Percentiles rank a stretch among this genome's conserved stretches.
Evolutionary conservation across 805 yeast genomes (phyloP).

Genomic region (Sugiyamaella smithiae): DNA sequence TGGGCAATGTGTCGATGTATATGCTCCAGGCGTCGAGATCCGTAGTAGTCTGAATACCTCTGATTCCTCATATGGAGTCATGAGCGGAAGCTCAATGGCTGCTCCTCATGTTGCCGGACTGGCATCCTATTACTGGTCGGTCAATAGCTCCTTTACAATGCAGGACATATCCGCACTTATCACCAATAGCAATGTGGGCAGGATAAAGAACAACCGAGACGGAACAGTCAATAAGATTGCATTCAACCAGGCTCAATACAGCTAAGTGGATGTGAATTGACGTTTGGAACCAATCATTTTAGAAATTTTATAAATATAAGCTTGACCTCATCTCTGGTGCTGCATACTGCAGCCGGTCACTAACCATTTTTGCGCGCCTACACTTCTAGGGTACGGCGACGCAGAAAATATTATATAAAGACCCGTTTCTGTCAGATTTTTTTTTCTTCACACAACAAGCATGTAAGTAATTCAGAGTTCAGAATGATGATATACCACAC

Average conservation of each 20-base stretch:
- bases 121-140: conserved; percentile 81
- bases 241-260: conserved; percentile 21
- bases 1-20: conserved; percentile 94
- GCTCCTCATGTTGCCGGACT: conserved; percentile 95
- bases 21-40: conserved; percentile 93
- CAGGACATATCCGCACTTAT: conserved; percentile 20
- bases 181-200: conserved; percentile 18
- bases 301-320: not conserved
- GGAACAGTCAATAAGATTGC: conserved; percentile 25
- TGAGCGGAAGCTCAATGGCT: conserved; percentile 96
- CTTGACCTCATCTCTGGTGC: too few species aligned
- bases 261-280: too few species aligned
- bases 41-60: conserved; percentile 47
- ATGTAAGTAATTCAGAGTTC: conserved; percentile 2
- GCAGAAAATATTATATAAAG: conserved; percentile 11
- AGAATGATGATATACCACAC: conserved; percentile 38
- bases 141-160: conserved; percentile 59
- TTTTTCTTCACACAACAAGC: not conserved
- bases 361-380: too few species aligned
- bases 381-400: too few species aligned
- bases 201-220: conserved; percentile 14
- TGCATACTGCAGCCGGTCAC: too few species aligned
- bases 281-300: not conserved
- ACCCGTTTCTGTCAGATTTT: not conserved
- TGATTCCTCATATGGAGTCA: conserved; percentile 31